Evolutionary conservation across 768 basidiomycete genomes (phyloP).

Genomic region (Russula virescens): DNA sequence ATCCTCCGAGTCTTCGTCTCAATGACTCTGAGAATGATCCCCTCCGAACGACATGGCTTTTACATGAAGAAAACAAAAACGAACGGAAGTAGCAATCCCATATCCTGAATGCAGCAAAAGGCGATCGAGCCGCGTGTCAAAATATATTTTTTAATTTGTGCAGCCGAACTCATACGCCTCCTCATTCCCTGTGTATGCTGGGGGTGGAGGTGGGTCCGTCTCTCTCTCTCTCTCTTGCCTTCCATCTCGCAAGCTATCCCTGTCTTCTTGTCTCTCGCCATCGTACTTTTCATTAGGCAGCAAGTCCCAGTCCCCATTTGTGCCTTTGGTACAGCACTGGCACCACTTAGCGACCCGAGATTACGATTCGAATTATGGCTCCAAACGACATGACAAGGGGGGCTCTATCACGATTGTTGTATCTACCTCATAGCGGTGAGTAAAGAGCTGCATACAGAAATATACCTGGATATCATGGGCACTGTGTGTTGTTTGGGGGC

Average conservation of each 20-base stretch:
- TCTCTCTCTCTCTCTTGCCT: background rate
- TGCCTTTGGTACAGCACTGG: background rate
- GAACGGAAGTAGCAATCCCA: no score
- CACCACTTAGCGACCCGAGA: background rate
- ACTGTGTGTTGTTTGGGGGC: conserved; percentile 15
- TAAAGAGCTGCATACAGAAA: background rate
- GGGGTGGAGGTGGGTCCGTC: conserved; percentile 13
- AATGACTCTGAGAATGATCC: no score
- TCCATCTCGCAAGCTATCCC: background rate
- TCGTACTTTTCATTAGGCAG: background rate
- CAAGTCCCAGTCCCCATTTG: background rate
- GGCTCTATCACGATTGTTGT: background rate
- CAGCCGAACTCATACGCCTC: no score
- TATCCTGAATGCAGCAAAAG: no score
- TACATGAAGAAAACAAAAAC: no score
- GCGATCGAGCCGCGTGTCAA: no score
- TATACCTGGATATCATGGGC: conserved; percentile 16
- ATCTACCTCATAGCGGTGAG: background rate
- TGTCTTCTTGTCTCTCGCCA: background rate
- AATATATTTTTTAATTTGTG: no score
- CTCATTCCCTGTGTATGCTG: conserved; percentile 21
- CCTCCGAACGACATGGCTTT: no score
- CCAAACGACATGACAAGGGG: background rate
- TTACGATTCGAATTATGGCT: background rate
- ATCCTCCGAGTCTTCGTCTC: no score